A percentile compares a stretch with the other conserved stretches of the same genome.
Evolutionary conservation across 805 yeast genomes (phyloP).

Genomic region (Candida ulmi): DNA sequence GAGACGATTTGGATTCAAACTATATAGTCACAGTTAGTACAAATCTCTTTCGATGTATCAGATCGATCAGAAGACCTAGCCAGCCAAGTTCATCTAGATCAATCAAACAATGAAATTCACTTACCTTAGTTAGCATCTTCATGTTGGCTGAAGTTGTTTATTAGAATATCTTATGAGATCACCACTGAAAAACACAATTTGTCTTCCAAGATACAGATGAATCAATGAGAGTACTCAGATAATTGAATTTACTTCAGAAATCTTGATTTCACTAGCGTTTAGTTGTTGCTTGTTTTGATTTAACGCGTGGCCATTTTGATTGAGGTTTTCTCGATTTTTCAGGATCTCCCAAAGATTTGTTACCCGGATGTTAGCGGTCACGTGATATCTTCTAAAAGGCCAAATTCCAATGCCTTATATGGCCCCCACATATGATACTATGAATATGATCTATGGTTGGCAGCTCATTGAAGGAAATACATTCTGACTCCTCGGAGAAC

Average conservation of each 20-base stretch:
- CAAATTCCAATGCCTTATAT: too few relatives aligned
- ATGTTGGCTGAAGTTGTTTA: constrained; percentile 36
- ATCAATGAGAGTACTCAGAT: neutral
- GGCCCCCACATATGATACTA: too few relatives aligned
- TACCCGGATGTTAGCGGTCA: neutral
- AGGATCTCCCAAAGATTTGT: too few relatives aligned
- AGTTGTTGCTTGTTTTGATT: neutral
- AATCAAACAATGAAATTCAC: constrained; percentile 16
- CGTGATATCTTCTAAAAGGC: neutral
- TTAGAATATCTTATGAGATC: too few relatives aligned
- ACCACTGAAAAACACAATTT: too few relatives aligned
- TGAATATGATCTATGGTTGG: too few relatives aligned
- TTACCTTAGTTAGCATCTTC: constrained; percentile 78
- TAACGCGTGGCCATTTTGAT: constrained; percentile 1
- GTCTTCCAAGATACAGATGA: neutral
- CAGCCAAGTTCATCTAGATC: too few relatives aligned
- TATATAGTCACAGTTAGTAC: constrained; percentile 26
- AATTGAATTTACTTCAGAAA: neutral
- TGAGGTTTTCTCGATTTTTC: neutral
- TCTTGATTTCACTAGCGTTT: neutral
- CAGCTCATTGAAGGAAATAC: too few relatives aligned
- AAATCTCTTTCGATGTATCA: neutral
- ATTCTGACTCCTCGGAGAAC: too few relatives aligned
- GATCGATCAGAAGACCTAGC: too few relatives aligned
- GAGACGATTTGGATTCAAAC: constrained; percentile 95